A percentile compares a stretch with the other conserved stretches of the same genome.
These are phyloP conservation scores for Yamadazyma oceani DNA, from an alignment of 1,139 yeast genomes.

Conservation along the genomic window DNA sequence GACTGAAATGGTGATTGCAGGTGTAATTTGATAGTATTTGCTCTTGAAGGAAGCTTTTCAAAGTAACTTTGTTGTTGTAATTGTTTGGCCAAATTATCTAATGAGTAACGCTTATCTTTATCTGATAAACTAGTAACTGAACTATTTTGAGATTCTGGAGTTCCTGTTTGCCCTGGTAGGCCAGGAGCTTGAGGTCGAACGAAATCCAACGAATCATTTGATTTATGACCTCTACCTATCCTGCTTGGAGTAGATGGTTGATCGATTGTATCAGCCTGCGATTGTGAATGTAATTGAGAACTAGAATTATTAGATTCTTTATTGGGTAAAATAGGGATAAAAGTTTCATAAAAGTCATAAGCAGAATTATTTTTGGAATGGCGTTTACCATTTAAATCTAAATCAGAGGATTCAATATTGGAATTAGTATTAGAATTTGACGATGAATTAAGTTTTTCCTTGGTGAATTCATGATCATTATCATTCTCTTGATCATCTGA, in stretches of 20 bases:
- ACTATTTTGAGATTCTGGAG: conserved; percentile 5
- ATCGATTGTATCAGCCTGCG: conserved; percentile 4
- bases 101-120: conserved; percentile 17
- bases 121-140: conserved; percentile 4
- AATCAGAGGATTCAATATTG: conserved; percentile 1
- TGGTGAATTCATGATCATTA: conserved; percentile 3
- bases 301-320: conserved; percentile 1
- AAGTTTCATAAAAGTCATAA: conserved; percentile 45
- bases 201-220: conserved; percentile 9
- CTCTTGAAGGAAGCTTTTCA: conserved; percentile 34
- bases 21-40: conserved; percentile 29
- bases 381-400: background rate
- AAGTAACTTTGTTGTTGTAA: conserved; percentile 36
- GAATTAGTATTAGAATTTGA: conserved; percentile 2
- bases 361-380: conserved; percentile 26
- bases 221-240: conserved; percentile 3
- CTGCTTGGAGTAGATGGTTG: background rate
- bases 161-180: conserved; percentile 2
- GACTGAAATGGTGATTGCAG: conserved; percentile 12
- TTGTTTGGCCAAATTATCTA: conserved; percentile 45
- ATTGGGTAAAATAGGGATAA: conserved; percentile 41
- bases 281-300: conserved; percentile 9
- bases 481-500: conserved; percentile 1
- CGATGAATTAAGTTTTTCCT: conserved; percentile 2
- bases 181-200: background rate